A percentile compares a stretch with the other conserved stretches of the same genome.
phyloP scores from a whole-genome alignment of 345 rosid genomes.

The Citrus trifoliata region DNA sequence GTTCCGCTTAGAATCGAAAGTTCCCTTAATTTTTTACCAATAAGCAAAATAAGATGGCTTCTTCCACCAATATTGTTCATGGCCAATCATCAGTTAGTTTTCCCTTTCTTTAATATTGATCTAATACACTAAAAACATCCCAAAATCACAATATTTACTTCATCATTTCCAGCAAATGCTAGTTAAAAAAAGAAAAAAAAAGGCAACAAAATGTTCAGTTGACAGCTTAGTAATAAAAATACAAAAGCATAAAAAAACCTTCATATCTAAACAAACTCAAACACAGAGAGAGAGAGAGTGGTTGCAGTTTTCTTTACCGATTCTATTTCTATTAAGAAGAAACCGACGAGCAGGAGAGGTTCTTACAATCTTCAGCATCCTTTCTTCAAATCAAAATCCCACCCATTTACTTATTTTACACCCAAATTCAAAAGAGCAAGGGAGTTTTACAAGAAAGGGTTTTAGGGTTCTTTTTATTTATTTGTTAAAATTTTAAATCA shows the following conservation, averaged over 20 bases:
- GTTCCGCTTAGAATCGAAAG: background rate
- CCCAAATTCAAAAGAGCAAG: background rate
- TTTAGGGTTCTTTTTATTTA: no score
- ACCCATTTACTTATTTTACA: background rate
- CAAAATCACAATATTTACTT: background rate
- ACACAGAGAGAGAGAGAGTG: background rate
- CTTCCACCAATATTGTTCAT: background rate
- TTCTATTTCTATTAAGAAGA: background rate
- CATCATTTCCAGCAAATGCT: background rate
- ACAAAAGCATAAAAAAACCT: no score
- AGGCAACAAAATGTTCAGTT: background rate
- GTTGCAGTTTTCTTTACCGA: background rate
- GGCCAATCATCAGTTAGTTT: no score
- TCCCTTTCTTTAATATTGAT: no score
- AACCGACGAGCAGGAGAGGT: background rate
- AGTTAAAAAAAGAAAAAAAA: background rate
- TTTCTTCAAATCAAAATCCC: background rate
- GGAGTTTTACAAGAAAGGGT: background rate
- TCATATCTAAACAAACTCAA: no score
- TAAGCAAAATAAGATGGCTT: background rate
- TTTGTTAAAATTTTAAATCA: no score
- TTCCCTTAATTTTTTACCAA: background rate
- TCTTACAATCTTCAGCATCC: constrained; percentile 15
- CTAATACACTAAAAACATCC: background rate
- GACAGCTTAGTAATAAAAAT: background rate